A percentile compares a stretch with the other conserved stretches of the same genome.
Conservation (phyloP, 805 yeast genomes). For the Blastobotrys americana region DNA sequence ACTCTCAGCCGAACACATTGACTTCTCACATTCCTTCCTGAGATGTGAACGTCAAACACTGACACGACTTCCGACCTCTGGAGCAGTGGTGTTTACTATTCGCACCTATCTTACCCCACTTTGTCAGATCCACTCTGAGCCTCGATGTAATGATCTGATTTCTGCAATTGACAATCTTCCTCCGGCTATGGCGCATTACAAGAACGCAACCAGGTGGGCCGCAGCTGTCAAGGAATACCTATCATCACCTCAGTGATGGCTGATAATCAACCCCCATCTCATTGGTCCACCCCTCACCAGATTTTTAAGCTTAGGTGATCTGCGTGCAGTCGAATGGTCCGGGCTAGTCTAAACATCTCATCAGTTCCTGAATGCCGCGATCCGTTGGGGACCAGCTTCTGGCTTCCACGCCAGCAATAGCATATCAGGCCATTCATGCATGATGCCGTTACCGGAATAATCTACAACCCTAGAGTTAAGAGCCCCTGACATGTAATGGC, state of each 20-base stretch:
- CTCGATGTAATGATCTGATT: conserved; percentile 44
- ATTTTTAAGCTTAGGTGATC: too few species aligned
- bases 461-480: too few species aligned
- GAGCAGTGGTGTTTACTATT: conserved; percentile 44
- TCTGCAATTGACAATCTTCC: conserved; percentile 63
- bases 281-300: conserved; percentile 6
- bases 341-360: too few species aligned
- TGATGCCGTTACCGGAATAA: too few species aligned
- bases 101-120: conserved; percentile 54
- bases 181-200: conserved; percentile 51
- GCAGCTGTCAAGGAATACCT: conserved; percentile 46
- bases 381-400: too few species aligned
- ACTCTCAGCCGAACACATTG: conserved; percentile 32
- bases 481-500: too few species aligned
- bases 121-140: conserved; percentile 39
- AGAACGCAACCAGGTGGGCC: conserved; percentile 62
- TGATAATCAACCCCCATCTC: too few species aligned
- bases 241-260: too few species aligned
- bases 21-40: conserved; percentile 40
- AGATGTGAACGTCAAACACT: conserved; percentile 55
- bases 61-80: conserved; percentile 44
- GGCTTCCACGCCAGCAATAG: too few species aligned
- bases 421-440: too few species aligned
- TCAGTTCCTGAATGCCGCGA: too few species aligned
- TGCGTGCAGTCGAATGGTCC: too few species aligned